phyloP scores from a whole-genome alignment of 179 eudicot genomes.

The Beta lomatogona region DNA sequence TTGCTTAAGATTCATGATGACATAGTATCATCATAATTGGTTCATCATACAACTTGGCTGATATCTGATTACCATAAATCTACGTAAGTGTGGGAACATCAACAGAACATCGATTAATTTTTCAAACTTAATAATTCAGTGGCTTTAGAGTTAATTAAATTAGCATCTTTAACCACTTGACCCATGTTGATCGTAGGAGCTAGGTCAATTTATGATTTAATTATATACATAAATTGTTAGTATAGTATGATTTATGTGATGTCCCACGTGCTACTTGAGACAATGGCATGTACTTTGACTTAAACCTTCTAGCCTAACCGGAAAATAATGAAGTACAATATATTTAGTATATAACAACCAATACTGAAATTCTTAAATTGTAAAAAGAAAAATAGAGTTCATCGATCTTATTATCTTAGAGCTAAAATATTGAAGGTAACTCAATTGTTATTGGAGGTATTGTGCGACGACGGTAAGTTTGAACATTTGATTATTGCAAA shows the following conservation, averaged over 20 bases:
- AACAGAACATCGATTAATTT: background rate
- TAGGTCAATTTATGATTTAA: background rate
- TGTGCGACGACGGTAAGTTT: no score
- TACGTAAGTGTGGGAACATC: background rate
- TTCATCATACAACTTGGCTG: background rate
- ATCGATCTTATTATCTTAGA: no score
- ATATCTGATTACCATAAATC: background rate
- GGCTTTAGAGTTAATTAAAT: slow-evolving; percentile 1
- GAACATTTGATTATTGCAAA: no score
- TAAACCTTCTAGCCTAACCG: background rate
- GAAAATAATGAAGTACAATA: background rate
- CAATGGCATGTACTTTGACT: background rate
- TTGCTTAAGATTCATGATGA: no score
- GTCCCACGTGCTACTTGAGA: slow-evolving; percentile 22
- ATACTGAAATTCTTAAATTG: no score
- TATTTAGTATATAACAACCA: background rate
- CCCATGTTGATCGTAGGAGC: background rate
- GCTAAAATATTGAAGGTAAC: no score
- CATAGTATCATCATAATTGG: background rate
- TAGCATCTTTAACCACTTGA: slow-evolving; percentile 20
- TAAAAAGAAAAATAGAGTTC: no score
- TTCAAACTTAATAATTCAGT: background rate
- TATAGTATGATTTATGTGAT: background rate
- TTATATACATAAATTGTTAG: background rate
- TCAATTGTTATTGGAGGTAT: no score